Base-by-base conservation (phyloP, 257 asterid genomes). In the Paraleonurus japonicus region DNA sequence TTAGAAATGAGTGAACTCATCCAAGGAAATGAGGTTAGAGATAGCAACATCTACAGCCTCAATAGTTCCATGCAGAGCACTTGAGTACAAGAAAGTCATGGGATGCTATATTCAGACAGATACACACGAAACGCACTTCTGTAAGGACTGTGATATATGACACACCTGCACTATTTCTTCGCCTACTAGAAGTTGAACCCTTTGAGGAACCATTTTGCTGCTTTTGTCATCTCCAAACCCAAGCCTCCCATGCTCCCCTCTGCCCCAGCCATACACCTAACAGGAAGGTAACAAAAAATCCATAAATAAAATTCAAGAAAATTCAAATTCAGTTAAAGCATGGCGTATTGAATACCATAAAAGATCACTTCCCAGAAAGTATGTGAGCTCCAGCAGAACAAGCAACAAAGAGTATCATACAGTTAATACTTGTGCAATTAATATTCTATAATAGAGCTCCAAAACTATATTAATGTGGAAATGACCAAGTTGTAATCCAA, bases 231-330 rank as follows among this genome's bases (percentile, higher is more conserved):
- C 98, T 77, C 99, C 99, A 61, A 95, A 95, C 24, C 99, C 99
- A 73, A 95, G 98, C 83, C 98, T 89, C 43, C 99, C 98, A 35
- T 95, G 99, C 82, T 95, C 99, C 35, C 99, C 99, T 85, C 99
- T 86, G 61, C 99, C 99, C 99, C 99, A 95, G 41, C 96, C 96
- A 76, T 88, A 89, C 50, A 95, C 99, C 99, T 94, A 80, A 54
- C 76, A 59, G 58, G 48, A 39, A 77, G 30, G 72, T 17, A 22
- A 61, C 47, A 73, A 37, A 9, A 60, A 39, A 19, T 50, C 26
- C 67, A 20, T 11, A 17, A 20, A 43, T 35, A 30, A n/a, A n/a
- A n/a, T n/a, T 16, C 28, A 70, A 66, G 28, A 22, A 39, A 30
- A 60, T 26, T 22, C 23, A 65, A 32, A 61, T 62, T 43, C 59